Conservation (phyloP, 306 rosid genomes). For the Cicer chorassanicum region DNA sequence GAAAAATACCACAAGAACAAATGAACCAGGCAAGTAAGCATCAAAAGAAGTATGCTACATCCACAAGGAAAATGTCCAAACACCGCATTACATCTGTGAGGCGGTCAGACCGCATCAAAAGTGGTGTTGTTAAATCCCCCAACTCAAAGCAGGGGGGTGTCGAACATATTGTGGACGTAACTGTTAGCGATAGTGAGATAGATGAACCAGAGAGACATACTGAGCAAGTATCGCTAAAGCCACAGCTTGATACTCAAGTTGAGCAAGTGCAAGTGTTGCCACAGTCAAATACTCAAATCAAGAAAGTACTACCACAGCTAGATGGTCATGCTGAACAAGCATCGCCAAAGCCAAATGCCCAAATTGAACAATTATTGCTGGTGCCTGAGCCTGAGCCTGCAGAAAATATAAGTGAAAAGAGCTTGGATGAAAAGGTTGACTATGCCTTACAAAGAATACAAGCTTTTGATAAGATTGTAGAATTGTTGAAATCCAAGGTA, state of each 20-base stretch:
- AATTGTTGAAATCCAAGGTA: conserved; percentile 59
- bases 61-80: conserved; percentile 41
- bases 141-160: conserved; percentile 8
- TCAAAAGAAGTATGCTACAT: conserved; percentile 40
- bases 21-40: conserved; percentile 15
- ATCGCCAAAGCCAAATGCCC: conserved; percentile 27
- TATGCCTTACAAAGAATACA: conserved; percentile 48
- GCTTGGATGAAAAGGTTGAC: conserved; percentile 57
- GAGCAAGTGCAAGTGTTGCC: neutral
- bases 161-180: conserved; percentile 43
- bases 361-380: neutral
- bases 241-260: conserved; percentile 8
- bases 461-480: conserved; percentile 43
- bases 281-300: neutral
- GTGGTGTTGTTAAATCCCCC: conserved; percentile 8
- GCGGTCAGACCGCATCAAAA: conserved; percentile 64
- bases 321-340: conserved; percentile 39
- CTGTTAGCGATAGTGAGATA: conserved; percentile 46
- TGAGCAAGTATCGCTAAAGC: conserved; percentile 43
- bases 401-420: conserved; percentile 35
- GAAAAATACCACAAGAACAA: conserved; percentile 8
- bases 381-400: conserved; percentile 41
- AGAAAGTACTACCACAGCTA: neutral
- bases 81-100: conserved; percentile 37
- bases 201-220: conserved; percentile 46